phyloP scores from a whole-genome alignment of 139 green algal genomes.

The Picochlorum sp. region DNA sequence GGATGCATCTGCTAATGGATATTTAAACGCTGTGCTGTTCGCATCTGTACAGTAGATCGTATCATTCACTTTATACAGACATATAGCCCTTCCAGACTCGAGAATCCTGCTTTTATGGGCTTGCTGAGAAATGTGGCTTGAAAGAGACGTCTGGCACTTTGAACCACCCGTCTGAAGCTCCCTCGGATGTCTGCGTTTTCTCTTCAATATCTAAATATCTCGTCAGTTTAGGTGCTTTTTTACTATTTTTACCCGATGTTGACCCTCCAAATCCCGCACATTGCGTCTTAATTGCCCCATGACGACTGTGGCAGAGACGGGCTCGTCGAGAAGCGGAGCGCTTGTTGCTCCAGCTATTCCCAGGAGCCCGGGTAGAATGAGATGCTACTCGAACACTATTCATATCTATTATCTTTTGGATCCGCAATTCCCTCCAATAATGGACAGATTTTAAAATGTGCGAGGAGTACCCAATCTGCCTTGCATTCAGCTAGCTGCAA shows the following conservation, averaged over 20 bases:
- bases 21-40: slow-evolving; percentile 58
- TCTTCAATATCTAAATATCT: slow-evolving; percentile 7
- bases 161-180: neutral
- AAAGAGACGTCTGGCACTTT: slow-evolving; percentile 14
- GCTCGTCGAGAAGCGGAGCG: too few species aligned
- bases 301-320: neutral
- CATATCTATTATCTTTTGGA: too few species aligned
- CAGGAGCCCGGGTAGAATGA: too few species aligned
- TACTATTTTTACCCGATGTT: slow-evolving; percentile 1
- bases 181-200: neutral
- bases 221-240: slow-evolving; percentile 6
- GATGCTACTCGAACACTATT: too few species aligned
- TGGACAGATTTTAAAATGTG: neutral
- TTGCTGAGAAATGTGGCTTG: slow-evolving; percentile 16
- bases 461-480: neutral
- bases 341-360: too few species aligned
- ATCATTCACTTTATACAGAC: slow-evolving; percentile 27
- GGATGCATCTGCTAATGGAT: slow-evolving; percentile 42
- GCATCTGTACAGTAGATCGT: slow-evolving; percentile 45
- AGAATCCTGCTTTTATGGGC: slow-evolving; percentile 41
- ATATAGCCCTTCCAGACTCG: slow-evolving; percentile 28
- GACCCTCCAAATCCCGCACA: neutral
- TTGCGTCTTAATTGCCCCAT: neutral
- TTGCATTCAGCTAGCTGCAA: neutral
- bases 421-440: too few species aligned